Conservation (phyloP, 805 yeast genomes). For the Sugiyamaella boreocaroliniensis region DNA sequence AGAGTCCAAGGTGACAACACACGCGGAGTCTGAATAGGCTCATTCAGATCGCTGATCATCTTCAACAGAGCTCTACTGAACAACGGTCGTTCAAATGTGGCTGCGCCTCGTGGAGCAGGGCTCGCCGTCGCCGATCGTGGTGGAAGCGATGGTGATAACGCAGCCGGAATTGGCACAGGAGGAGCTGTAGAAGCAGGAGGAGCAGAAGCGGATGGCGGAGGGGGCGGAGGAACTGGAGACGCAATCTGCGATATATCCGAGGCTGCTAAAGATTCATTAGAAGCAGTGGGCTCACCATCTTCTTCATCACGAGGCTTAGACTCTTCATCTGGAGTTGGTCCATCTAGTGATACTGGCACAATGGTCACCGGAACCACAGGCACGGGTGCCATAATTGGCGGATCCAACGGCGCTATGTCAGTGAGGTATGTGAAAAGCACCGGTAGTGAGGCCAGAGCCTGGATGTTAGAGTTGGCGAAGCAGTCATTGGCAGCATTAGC, state of each 20-base stretch:
- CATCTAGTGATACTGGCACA: neutral
- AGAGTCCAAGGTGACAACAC: slow-evolving; percentile 74
- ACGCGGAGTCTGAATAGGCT: slow-evolving; percentile 46
- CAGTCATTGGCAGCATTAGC: slow-evolving; percentile 82
- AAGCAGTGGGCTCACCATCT: neutral
- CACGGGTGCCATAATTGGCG: neutral
- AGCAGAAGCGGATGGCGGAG: neutral
- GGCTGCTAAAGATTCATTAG: neutral
- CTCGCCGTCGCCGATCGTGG: slow-evolving; percentile 1
- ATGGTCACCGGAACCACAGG: neutral
- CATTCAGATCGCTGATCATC: slow-evolving; percentile 44
- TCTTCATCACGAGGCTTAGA: neutral
- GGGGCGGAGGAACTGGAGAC: neutral
- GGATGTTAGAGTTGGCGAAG: slow-evolving; percentile 84
- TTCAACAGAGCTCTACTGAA: slow-evolving; percentile 21
- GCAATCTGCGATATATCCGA: neutral
- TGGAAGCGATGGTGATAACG: neutral
- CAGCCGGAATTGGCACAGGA: neutral
- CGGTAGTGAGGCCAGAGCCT: slow-evolving; percentile 39
- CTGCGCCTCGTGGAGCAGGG: neutral
- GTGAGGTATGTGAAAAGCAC: slow-evolving; percentile 21
- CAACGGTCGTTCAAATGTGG: slow-evolving; percentile 7
- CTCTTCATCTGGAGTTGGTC: neutral
- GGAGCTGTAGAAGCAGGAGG: neutral
- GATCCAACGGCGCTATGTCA: slow-evolving; percentile 7